Base-by-base conservation (phyloP, 208 protist genomes). In the Crithidia mellificae region DNA sequence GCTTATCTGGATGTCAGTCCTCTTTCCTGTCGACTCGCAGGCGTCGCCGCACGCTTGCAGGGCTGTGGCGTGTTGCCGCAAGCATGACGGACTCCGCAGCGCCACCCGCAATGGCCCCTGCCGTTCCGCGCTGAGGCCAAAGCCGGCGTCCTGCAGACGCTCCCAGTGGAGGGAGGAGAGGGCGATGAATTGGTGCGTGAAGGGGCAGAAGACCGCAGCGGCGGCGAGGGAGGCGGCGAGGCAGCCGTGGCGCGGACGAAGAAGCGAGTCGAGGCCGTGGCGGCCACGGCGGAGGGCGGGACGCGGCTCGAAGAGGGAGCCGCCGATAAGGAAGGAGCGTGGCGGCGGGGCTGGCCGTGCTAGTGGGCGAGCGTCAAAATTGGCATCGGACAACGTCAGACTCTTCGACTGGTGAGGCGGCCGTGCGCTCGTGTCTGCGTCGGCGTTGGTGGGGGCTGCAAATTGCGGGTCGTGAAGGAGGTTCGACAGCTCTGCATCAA, bases 151-250 rank as follows among this genome's bases (percentile, higher is more conserved):
- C 9, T 29, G 22, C 9, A 92, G 76, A 17, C 80, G 73, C 5
- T 53, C 8, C 86, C 83, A 92, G 66, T 85, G 86, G 11, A 78
- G 59, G 0, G 81, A 87, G 55, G 58, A 52, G 25, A 85, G 36
- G 19, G 81, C 78, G 22, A 87, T 44, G 30, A 81, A 87, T 56
- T 86, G 76, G 22, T 56, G 57, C 15, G 83, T 89, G 69, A 92
- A 89, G 17, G 83, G 78, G 61, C 83, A 92, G 51, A 81, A 80
- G 47, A 89, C 63, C 27, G 80, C 19, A n/a, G 24, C 24, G 49
- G 29, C 22, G 20, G 49, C 12, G 20, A 19, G 7, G 15, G 25
- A n/a, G n/a, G 29, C 30, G 38, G 32, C n/a, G 14, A 20, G 56
- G 3, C 6, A 19, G 49, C 56, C 38, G 38, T 32, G 5, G 15